Conservation (phyloP, 2,329 filamentous ascomycete species). For the Bimuria novae-zelandiae region DNA sequence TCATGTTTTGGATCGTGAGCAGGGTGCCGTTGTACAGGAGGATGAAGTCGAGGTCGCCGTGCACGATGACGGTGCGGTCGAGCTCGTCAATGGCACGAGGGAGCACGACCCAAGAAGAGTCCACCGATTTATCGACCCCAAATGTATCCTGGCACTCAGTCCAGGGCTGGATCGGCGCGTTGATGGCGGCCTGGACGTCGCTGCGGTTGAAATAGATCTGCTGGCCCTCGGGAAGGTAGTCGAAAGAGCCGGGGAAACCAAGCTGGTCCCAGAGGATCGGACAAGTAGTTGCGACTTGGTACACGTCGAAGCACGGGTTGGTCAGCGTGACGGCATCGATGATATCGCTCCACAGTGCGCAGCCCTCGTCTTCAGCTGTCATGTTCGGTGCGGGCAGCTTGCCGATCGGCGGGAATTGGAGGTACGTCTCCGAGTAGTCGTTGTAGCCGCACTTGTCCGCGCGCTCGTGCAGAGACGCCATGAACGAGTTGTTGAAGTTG, state of each 20-base stretch:
- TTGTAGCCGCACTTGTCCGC: conserved; percentile 66
- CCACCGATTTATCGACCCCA: conserved; percentile 58
- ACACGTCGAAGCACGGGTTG: conserved; percentile 82
- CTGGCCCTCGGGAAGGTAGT: conserved; percentile 66
- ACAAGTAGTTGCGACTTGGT: conserved; percentile 73
- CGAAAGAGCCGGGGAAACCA: conserved; percentile 67
- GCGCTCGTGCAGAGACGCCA: conserved; percentile 56
- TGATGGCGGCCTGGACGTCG: conserved; percentile 71
- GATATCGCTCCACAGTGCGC: conserved; percentile 63
- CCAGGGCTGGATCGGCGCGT: conserved; percentile 65
- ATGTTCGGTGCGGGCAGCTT: conserved; percentile 60
- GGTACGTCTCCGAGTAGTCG: conserved; percentile 63
- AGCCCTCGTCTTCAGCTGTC: conserved; percentile 53
- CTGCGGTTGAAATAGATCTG: conserved; percentile 71
- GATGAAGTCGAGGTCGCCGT: conserved; percentile 72
- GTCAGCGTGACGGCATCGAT: conserved; percentile 57
- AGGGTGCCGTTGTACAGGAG: conserved; percentile 72
- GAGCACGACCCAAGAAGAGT: conserved; percentile 62
- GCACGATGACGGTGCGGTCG: conserved; percentile 71
- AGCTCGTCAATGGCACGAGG: conserved; percentile 75
- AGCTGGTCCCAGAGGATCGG: conserved; percentile 72
- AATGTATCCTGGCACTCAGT: conserved; percentile 59
- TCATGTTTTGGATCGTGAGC: conserved; percentile 79
- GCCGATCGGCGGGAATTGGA: conserved; percentile 70
- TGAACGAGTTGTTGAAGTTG: conserved; percentile 65